These are phyloP conservation scores for Xylaria sp. DNA, from an alignment of 2,329 filamentous ascomycete genomes.

Conservation along the genomic window DNA sequence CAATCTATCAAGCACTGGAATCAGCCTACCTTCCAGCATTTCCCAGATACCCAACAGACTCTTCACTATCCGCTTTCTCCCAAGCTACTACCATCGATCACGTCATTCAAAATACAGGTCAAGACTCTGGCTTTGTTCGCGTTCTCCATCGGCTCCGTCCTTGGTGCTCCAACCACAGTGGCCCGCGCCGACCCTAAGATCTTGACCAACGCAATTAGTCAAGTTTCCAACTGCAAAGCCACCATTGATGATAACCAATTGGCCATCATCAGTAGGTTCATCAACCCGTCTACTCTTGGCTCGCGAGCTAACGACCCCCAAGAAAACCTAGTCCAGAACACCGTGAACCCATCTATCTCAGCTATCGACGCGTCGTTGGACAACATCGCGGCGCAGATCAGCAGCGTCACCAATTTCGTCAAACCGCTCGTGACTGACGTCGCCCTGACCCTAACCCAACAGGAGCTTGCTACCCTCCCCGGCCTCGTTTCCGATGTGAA, in stretches of 20 bases:
- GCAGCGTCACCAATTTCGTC: not conserved
- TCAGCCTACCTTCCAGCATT: too few relatives aligned
- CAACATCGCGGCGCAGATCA: not conserved
- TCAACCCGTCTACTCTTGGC: too few relatives aligned
- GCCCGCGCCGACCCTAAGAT: not conserved
- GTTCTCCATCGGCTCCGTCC: not conserved
- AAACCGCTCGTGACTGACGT: not conserved
- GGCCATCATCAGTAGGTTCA: not conserved
- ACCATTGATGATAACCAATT: not conserved
- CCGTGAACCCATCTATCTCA: not conserved
- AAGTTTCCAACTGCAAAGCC: not conserved
- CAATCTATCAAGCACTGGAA: too few relatives aligned
- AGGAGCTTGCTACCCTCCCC: not conserved
- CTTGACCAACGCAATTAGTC: not conserved
- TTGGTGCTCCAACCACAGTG: not conserved
- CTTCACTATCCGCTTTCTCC: too few relatives aligned
- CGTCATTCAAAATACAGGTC: slow-evolving; percentile 1
- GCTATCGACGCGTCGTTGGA: not conserved
- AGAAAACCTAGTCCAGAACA: not conserved
- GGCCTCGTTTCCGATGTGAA: not conserved
- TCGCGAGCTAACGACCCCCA: not conserved
- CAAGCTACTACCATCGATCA: too few relatives aligned
- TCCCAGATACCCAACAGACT: too few relatives aligned
- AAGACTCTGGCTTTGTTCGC: not conserved
- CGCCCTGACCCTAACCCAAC: not conserved